A percentile compares a stretch with the other conserved stretches of the same genome.
Evolutionary conservation across 306 rosid species (phyloP).

Genomic region (Vigna mungo): DNA sequence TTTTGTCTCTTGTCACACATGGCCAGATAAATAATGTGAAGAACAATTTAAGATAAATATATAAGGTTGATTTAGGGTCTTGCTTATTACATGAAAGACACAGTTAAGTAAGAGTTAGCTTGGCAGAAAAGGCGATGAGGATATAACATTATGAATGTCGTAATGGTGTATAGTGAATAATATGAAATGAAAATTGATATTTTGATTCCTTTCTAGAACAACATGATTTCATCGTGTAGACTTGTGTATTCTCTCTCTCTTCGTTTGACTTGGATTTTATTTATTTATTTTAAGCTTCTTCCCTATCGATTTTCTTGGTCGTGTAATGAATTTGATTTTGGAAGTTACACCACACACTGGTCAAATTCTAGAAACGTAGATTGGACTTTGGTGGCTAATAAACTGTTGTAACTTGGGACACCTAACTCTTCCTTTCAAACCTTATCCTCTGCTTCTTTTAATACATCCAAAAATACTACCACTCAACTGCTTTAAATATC

Average conservation of each 20-base stretch:
- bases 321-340: constrained; percentile 17
- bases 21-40: too few species aligned
- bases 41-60: too few species aligned
- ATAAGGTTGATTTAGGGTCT: too few species aligned
- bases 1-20: too few species aligned
- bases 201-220: constrained; percentile 29
- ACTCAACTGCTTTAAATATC: background rate
- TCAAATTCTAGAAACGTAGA: constrained; percentile 16
- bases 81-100: too few species aligned
- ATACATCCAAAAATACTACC: background rate
- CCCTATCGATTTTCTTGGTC: background rate
- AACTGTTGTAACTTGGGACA: background rate
- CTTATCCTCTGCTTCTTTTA: background rate
- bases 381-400: background rate
- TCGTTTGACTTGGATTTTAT: background rate
- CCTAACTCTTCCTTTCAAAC: too few species aligned
- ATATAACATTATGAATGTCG: too few species aligned
- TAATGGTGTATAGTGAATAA: background rate
- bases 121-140: too few species aligned
- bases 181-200: background rate
- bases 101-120: too few species aligned
- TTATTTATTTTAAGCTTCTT: background rate
- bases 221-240: background rate
- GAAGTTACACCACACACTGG: background rate
- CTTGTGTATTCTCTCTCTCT: too few species aligned